Evolutionary conservation across 352 stramenopile species (phyloP).

Genomic region (Phytophthora hibernalis): DNA sequence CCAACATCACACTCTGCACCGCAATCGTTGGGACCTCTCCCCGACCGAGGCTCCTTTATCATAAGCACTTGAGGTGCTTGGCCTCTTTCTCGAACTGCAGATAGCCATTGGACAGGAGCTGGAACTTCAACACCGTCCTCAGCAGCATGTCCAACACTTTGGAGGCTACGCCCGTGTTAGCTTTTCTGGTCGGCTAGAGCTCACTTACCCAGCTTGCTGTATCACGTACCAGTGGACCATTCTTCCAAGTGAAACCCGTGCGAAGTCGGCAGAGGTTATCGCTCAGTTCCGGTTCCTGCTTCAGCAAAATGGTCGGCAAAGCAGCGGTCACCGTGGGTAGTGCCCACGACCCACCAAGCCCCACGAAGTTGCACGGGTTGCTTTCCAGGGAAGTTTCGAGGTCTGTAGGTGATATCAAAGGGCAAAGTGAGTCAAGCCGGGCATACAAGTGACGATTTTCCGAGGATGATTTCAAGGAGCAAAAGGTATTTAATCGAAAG

Average conservation of each 20-base stretch:
- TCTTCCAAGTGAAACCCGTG: constrained; percentile 46
- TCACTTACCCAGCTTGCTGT: constrained; percentile 56
- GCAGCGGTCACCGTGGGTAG: constrained; percentile 13
- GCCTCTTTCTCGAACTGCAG: no score
- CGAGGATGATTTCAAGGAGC: background rate
- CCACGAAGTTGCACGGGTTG: background rate
- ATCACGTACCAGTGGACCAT: constrained; percentile 42
- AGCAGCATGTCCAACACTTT: no score
- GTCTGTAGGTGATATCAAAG: background rate
- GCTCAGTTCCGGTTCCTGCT: constrained; percentile 36
- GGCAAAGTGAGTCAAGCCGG: background rate
- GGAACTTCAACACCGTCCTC: background rate
- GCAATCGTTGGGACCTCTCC: constrained; percentile 27
- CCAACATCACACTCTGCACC: constrained; percentile 28
- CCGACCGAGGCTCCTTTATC: constrained; percentile 12
- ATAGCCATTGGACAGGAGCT: constrained; percentile 9
- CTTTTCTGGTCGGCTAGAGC: constrained; percentile 37
- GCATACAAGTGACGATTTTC: constrained; percentile 1
- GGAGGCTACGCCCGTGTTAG: constrained; percentile 48
- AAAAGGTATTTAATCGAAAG: constrained; percentile 6
- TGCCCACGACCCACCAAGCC: background rate
- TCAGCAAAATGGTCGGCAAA: constrained; percentile 39
- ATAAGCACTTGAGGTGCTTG: constrained; percentile 32
- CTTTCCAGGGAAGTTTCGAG: background rate
- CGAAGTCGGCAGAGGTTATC: constrained; percentile 39